Conservation (phyloP, 441 rosid genomes). For the Croton laevigatus region DNA sequence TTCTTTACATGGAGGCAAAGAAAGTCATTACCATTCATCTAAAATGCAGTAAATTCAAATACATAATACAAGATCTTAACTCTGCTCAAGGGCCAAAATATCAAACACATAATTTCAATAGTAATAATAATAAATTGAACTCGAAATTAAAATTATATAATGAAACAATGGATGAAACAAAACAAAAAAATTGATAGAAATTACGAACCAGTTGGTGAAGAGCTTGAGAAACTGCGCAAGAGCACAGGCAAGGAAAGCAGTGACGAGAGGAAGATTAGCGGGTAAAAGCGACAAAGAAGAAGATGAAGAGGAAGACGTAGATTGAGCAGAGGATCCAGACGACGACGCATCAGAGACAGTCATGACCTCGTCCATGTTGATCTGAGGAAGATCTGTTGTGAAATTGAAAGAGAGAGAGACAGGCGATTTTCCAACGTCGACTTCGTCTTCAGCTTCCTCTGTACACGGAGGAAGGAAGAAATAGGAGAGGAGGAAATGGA, state of each 20-base stretch:
- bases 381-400: neutral
- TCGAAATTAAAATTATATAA: neutral
- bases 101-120: neutral
- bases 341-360: slow-evolving; percentile 52
- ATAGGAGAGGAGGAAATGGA: neutral
- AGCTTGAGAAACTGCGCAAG: slow-evolving; percentile 94
- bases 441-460: neutral
- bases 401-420: neutral
- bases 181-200: neutral
- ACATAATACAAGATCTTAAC: neutral
- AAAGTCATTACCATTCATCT: neutral
- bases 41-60: neutral
- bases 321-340: slow-evolving; percentile 19
- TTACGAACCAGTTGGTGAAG: slow-evolving; percentile 80
- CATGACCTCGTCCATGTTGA: slow-evolving; percentile 66
- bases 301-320: slow-evolving; percentile 41
- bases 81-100: neutral
- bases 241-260: slow-evolving; percentile 87
- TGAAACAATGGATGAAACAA: neutral
- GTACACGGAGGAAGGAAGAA: neutral
- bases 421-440: neutral
- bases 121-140: neutral
- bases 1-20: neutral
- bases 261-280: slow-evolving; percentile 72
- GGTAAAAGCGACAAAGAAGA: slow-evolving; percentile 39